phyloP scores from a whole-genome alignment of 352 stramenopile species.

The Pythium monospermum region DNA sequence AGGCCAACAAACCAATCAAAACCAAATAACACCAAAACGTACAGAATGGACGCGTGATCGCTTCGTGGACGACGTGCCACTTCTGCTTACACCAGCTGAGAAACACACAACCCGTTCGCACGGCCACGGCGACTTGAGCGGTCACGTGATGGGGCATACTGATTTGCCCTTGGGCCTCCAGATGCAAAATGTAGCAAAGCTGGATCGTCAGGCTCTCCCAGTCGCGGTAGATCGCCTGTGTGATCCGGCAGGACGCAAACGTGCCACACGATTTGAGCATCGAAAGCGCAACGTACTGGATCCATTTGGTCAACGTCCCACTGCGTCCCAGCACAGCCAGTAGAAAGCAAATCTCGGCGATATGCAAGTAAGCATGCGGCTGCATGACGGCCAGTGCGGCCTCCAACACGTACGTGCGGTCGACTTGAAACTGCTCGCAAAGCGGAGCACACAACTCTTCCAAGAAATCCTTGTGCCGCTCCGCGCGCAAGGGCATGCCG shows the following conservation, averaged over 20 bases:
- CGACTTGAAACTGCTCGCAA: slow-evolving; percentile 74
- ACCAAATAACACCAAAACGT: slow-evolving; percentile 10
- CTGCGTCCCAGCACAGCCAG: slow-evolving; percentile 53
- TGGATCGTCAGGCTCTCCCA: slow-evolving; percentile 82
- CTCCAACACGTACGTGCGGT: slow-evolving; percentile 76
- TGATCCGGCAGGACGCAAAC: slow-evolving; percentile 71
- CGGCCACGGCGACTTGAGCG: slow-evolving; percentile 54
- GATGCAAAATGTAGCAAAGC: slow-evolving; percentile 69
- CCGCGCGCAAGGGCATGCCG: slow-evolving; percentile 17
- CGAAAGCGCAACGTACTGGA: slow-evolving; percentile 72
- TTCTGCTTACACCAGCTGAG: slow-evolving; percentile 67
- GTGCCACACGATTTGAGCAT: slow-evolving; percentile 79
- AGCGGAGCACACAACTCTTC: slow-evolving; percentile 70
- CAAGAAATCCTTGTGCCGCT: slow-evolving; percentile 59
- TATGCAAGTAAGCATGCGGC: slow-evolving; percentile 75
- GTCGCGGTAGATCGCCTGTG: slow-evolving; percentile 72
- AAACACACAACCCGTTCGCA: slow-evolving; percentile 71
- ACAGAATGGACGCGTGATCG: slow-evolving; percentile 58
- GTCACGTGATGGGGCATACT: slow-evolving; percentile 43
- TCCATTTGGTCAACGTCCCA: slow-evolving; percentile 66
- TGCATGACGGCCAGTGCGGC: slow-evolving; percentile 73
- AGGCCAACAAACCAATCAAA: neutral
- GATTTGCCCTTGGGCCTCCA: slow-evolving; percentile 57
- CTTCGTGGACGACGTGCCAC: slow-evolving; percentile 55
- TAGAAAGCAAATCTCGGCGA: slow-evolving; percentile 78